Percentiles rank a stretch among this genome's conserved stretches.
Conservation (phyloP, 148 eudicot species). For the Arctostaphylos glauca region DNA sequence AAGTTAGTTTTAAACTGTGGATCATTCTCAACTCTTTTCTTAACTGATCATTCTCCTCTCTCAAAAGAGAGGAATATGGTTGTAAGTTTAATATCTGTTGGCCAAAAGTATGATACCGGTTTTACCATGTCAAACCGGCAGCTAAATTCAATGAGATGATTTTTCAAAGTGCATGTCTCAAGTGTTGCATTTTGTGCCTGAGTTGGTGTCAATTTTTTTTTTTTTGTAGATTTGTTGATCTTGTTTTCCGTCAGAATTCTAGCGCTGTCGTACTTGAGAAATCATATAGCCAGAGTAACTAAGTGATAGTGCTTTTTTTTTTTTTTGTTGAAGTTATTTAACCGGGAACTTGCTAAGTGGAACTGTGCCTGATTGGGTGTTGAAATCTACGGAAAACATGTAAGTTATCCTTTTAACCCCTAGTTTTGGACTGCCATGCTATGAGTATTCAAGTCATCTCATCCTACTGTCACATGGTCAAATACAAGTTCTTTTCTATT, state of each 20-base stretch:
- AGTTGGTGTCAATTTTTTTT: not conserved
- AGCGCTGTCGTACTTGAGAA: not conserved
- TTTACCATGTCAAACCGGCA: not conserved
- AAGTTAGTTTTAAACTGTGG: too few relatives aligned
- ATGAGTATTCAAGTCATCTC: not conserved
- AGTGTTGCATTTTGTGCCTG: not conserved
- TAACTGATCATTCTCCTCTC: too few relatives aligned
- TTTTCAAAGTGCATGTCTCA: not conserved
- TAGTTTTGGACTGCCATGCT: not conserved
- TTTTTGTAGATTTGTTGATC: not conserved
- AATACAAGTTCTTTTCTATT: not conserved
- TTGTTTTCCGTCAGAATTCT: not conserved
- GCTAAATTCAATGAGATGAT: not conserved
- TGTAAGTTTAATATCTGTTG: too few relatives aligned
- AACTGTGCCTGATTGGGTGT: constrained; percentile 27
- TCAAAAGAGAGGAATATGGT: too few relatives aligned
- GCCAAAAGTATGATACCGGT: too few relatives aligned
- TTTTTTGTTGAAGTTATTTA: constrained; percentile 11
- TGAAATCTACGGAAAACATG: constrained; percentile 11
- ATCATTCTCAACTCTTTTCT: too few relatives aligned
- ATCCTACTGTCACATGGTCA: not conserved
- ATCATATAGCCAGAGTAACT: not conserved
- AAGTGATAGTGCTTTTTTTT: not conserved
- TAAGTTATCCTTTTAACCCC: constrained; percentile 6
- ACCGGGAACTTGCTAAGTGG: constrained; percentile 33